Percentiles rank a stretch among this genome's conserved stretches.
Conservation (phyloP, 345 rosid genomes). For the Euphorbia tirucalli region DNA sequence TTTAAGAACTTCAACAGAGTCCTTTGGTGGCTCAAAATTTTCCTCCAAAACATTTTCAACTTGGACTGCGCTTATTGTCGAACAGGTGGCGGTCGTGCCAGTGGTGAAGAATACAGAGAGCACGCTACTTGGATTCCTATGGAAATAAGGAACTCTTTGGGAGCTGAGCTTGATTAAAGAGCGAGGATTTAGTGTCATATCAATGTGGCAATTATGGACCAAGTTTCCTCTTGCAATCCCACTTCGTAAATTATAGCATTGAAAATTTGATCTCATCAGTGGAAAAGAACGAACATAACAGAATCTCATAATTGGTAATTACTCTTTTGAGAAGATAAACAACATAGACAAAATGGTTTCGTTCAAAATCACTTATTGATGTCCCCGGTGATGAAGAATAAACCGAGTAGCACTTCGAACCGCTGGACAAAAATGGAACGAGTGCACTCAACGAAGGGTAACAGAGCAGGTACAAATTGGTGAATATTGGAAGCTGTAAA, state of each 20-base stretch:
- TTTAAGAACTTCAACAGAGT: conserved; percentile 42
- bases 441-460: no score
- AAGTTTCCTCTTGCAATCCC: background rate
- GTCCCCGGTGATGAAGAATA: no score
- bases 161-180: conserved; percentile 9
- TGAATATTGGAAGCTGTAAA: no score
- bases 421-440: no score
- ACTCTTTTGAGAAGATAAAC: no score
- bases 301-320: background rate
- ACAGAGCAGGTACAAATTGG: no score
- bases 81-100: conserved; percentile 40
- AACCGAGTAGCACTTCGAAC: no score
- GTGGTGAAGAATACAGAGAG: background rate
- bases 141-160: background rate
- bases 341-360: no score
- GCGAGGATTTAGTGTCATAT: conserved; percentile 16
- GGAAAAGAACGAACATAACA: background rate
- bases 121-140: background rate
- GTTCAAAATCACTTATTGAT: no score
- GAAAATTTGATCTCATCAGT: background rate
- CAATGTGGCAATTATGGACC: background rate
- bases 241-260: background rate
- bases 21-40: conserved; percentile 16
- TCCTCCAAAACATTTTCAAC: conserved; percentile 11
- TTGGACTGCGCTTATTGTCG: conserved; percentile 57